phyloP scores from a whole-genome alignment of 2,329 filamentous ascomycete genomes.

The Acephala macrosclerotiorum region DNA sequence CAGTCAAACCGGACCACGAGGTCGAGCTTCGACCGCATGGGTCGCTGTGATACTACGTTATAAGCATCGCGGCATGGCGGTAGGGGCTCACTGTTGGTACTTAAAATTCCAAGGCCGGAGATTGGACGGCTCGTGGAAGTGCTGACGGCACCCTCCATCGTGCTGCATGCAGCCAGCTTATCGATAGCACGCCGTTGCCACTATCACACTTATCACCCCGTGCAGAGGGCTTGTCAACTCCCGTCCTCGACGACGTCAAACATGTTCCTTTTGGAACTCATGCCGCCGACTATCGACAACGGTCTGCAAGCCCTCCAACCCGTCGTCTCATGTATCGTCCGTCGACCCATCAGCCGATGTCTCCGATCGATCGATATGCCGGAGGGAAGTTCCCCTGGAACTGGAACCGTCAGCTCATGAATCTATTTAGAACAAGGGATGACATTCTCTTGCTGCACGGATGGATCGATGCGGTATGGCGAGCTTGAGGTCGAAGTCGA shows the following conservation, averaged over 20 bases:
- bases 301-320: not conserved
- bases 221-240: not conserved
- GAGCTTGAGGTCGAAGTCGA: not conserved
- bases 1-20: conserved; percentile 1
- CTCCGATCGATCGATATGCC: conserved; percentile 14
- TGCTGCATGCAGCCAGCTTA: conserved; percentile 20
- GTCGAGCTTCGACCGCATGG: not conserved
- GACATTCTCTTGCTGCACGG: conserved; percentile 1
- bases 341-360: not conserved
- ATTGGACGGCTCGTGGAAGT: not conserved
- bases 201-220: conserved; percentile 9
- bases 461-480: not conserved
- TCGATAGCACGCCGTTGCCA: conserved; percentile 24
- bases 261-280: not conserved
- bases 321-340: not conserved
- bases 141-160: conserved; percentile 6
- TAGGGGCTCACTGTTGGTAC: conserved; percentile 11
- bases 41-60: conserved; percentile 7
- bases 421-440: not conserved
- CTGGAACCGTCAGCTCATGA: not conserved
- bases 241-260: conserved; percentile 10
- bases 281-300: conserved; percentile 9
- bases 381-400: not conserved
- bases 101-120: not conserved
- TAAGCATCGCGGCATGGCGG: not conserved